Conservation (phyloP, 345 rosid species). For the Salix brachista region DNA sequence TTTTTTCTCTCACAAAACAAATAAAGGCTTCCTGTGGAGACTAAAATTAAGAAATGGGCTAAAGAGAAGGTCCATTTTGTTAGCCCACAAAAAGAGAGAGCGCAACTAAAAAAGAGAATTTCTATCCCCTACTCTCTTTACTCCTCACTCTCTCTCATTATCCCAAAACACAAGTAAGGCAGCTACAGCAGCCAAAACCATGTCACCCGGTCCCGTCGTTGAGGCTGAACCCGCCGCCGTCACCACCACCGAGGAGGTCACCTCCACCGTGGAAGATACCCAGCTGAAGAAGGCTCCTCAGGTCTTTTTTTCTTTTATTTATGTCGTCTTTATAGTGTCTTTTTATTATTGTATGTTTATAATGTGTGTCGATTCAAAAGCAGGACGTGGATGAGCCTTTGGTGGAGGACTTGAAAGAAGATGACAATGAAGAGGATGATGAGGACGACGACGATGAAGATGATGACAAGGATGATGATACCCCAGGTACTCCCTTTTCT, state of each 20-base stretch:
- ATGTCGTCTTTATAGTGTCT: background rate
- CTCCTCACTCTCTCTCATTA: background rate
- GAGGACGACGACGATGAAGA: conserved; percentile 74
- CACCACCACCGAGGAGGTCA: conserved; percentile 21
- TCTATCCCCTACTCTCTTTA: background rate
- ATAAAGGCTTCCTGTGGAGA: background rate
- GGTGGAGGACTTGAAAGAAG: conserved; percentile 74
- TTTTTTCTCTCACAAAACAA: background rate
- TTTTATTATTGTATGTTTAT: background rate
- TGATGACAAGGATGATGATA: conserved; percentile 55
- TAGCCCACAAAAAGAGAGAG: background rate
- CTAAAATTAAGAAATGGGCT: background rate
- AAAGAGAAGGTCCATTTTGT: background rate
- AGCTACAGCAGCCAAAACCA: conserved; percentile 16
- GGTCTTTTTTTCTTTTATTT: conserved; percentile 15
- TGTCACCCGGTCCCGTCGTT: conserved; percentile 61
- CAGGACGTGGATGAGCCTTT: conserved; percentile 47
- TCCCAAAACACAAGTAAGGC: background rate
- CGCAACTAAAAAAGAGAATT: no score
- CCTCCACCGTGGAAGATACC: conserved; percentile 38
- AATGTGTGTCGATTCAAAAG: background rate
- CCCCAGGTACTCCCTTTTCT: conserved; percentile 38
- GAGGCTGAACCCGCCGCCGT: conserved; percentile 43
- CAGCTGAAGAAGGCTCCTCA: conserved; percentile 29
- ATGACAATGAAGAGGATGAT: conserved; percentile 53